Evolutionary conservation across 2,329 filamentous ascomycete genomes (phyloP).

Genomic region (Aspergillus melleus): DNA sequence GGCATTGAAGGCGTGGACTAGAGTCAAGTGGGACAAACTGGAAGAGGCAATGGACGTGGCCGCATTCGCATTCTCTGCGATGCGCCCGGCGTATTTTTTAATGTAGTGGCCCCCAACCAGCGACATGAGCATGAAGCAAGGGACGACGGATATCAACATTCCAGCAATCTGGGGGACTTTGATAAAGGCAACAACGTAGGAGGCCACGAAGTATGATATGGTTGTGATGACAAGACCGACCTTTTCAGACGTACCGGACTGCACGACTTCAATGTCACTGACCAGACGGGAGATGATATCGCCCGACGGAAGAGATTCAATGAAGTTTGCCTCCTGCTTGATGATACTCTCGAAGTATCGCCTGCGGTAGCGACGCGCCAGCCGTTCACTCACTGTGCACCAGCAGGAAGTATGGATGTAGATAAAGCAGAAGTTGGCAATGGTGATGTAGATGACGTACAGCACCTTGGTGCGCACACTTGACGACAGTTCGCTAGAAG

Average conservation of each 20-base stretch:
- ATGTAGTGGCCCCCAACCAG: slow-evolving; percentile 56
- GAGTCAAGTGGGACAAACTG: slow-evolving; percentile 57
- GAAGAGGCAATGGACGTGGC: slow-evolving; percentile 65
- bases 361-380: slow-evolving; percentile 63
- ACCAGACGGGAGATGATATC: slow-evolving; percentile 64
- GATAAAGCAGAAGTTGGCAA: slow-evolving; percentile 63
- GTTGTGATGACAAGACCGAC: slow-evolving; percentile 65
- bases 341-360: slow-evolving; percentile 60
- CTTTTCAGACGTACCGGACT: slow-evolving; percentile 69
- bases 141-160: slow-evolving; percentile 64
- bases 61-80: slow-evolving; percentile 54
- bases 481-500: slow-evolving; percentile 11
- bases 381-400: slow-evolving; percentile 62
- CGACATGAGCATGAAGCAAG: slow-evolving; percentile 61
- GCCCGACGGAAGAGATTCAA: slow-evolving; percentile 61
- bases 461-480: slow-evolving; percentile 53
- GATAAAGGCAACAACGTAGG: slow-evolving; percentile 67
- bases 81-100: slow-evolving; percentile 48
- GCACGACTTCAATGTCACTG: slow-evolving; percentile 65
- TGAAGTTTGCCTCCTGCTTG: slow-evolving; percentile 63
- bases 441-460: slow-evolving; percentile 62
- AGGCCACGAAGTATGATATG: slow-evolving; percentile 65
- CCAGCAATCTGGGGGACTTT: slow-evolving; percentile 62
- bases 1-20: slow-evolving; percentile 65
- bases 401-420: slow-evolving; percentile 65